Conservation (phyloP, 2,329 filamentous ascomycete genomes). For the Sarocladiaceae sp. region DNA sequence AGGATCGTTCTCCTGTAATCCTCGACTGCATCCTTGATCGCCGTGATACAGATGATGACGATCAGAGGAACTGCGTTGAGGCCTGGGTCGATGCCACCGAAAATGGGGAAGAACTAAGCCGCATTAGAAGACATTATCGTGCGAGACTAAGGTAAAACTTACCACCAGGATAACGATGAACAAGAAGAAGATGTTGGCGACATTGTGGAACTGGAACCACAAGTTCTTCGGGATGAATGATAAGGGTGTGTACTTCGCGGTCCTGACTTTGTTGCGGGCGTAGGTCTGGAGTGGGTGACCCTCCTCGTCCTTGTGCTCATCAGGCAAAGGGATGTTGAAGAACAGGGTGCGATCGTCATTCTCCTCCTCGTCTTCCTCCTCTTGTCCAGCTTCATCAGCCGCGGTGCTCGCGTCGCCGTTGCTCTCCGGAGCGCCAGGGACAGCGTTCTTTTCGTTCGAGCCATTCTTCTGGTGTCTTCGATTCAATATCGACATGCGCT, state of each 20-base stretch:
- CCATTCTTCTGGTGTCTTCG: constrained; percentile 61
- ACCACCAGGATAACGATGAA: constrained; percentile 93
- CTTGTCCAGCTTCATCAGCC: constrained; percentile 26
- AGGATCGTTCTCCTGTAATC: constrained; percentile 88
- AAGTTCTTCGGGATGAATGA: constrained; percentile 96
- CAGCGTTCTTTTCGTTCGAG: constrained; percentile 59
- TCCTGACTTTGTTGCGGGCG: constrained; percentile 92
- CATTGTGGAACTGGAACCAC: constrained; percentile 97
- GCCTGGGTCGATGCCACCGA: constrained; percentile 84
- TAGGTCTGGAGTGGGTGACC: constrained; percentile 66
- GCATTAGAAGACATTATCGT: neutral
- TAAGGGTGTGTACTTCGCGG: constrained; percentile 92
- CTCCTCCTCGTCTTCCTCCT: constrained; percentile 29
- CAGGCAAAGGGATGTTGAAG: constrained; percentile 79
- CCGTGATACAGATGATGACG: constrained; percentile 81
- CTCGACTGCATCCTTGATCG: constrained; percentile 91
- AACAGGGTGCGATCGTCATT: constrained; percentile 57
- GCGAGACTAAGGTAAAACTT: constrained; percentile 35
- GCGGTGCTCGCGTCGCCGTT: constrained; percentile 17
- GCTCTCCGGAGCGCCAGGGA: constrained; percentile 19
- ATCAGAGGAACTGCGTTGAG: constrained; percentile 88
- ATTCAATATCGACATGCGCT: constrained; percentile 76
- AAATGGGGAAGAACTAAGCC: constrained; percentile 91
- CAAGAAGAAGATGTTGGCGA: constrained; percentile 97
- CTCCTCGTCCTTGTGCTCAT: constrained; percentile 70